Evolutionary conservation across 805 yeast genomes (phyloP), one percentile per base, ranked within the genome.

Genomic region (Kodamaea nitidulidarum): DNA sequence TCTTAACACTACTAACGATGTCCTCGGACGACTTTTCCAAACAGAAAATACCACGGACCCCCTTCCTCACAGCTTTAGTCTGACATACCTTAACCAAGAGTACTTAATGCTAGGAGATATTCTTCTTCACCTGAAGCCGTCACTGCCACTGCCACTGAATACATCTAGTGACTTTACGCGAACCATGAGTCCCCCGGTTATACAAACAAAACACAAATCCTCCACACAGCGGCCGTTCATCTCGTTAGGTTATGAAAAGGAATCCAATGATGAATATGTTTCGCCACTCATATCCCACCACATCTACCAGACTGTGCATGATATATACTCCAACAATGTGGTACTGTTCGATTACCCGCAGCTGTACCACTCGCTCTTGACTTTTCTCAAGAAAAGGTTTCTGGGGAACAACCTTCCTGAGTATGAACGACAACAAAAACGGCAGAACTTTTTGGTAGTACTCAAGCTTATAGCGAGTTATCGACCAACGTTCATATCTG

Each of bases 401-500:
- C 58, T 58, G 50, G 90, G 85, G 41, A 47, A 67, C 54, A 64
- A 63, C 56, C 21, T 66, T 48, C 35, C 61, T 5, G 46, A 43
- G 11, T 60, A 52, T n/a, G 63, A 59, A 35, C 55, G 52, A 36
- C 54, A 52, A 28, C 42, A 39, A 7, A 66, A 67, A 38, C 46
- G 71, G 17, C 48, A 54, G 25, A 65, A 56, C 41, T 44, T 68
- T 14, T 53, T 68, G 15, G 53, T 58, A 35, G 75, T 80, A 31
- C 72, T 78, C 14, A 75, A 78, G 62, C 63, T 76, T 43, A 70
- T 80, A 70, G 84, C 81, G 38, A 66, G 76, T 50, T 82, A 81
- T 52, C 65, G 91, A 39, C 91, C 93, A 9, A 78, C 86, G 10
- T 85, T 85, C 50, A 83, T 82, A 14, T 78, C 88, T 15, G 81